Conservation (phyloP, 495 filamentous ascomycete species). For the Aspergillus carlsbadensis region DNA sequence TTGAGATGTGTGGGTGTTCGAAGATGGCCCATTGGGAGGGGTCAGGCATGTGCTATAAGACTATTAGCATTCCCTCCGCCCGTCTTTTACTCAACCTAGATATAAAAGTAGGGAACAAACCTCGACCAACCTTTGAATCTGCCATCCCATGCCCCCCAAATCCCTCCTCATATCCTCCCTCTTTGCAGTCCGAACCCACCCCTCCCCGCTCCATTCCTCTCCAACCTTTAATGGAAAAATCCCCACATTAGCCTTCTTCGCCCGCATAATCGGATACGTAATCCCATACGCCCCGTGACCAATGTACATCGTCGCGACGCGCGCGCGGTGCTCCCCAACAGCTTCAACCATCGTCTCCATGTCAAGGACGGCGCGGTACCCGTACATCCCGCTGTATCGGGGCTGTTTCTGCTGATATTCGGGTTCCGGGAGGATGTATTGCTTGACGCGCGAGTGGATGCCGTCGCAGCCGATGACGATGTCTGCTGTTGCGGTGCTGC, state of each 20-base stretch:
- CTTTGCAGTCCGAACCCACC: conserved; percentile 56
- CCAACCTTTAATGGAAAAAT: conserved; percentile 46
- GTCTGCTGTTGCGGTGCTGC: conserved; percentile 28
- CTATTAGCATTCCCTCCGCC: no score
- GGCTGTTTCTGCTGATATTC: conserved; percentile 26
- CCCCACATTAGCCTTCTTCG: conserved; percentile 60
- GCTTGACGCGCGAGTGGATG: conserved; percentile 49
- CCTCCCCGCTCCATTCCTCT: conserved; percentile 46
- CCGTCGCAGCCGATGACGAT: conserved; percentile 60
- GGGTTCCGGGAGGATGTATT: conserved; percentile 43
- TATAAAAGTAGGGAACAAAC: conserved; percentile 24
- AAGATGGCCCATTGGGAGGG: conserved; percentile 64
- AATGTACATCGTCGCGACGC: conserved; percentile 55
- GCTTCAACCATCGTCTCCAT: conserved; percentile 55
- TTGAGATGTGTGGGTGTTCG: conserved; percentile 54
- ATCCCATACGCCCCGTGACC: conserved; percentile 59
- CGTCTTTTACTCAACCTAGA: no score
- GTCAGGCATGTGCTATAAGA: conserved; percentile 43
- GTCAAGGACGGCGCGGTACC: conserved; percentile 59
- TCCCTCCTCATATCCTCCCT: conserved; percentile 58
- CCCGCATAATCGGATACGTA: conserved; percentile 66
- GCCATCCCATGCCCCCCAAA: conserved; percentile 52
- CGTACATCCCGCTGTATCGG: conserved; percentile 52
- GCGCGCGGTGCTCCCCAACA: conserved; percentile 50
- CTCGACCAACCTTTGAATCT: conserved; percentile 45